phyloP scores from a whole-genome alignment of 768 basidiomycete species.

The Tephrocybe sp. region DNA sequence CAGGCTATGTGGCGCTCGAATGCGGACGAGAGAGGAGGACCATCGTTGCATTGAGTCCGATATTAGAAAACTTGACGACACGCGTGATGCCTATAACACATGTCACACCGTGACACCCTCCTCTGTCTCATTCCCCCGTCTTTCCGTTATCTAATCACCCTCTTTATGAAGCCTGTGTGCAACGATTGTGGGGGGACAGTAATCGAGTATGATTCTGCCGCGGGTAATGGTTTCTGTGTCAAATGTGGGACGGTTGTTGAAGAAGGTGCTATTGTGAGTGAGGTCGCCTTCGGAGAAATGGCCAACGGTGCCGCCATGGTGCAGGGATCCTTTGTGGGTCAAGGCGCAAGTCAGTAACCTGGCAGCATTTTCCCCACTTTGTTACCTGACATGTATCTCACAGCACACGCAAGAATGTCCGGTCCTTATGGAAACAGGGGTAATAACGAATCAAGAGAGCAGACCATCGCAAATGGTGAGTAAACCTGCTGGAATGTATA shows the following conservation, averaged over 20 bases:
- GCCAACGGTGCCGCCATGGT: slow-evolving; percentile 92
- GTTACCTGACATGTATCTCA: slow-evolving; percentile 1
- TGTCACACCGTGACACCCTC: slow-evolving; percentile 13
- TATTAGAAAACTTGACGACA: slow-evolving; percentile 3
- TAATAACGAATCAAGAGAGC: slow-evolving; percentile 80
- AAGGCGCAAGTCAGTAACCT: slow-evolving; percentile 69
- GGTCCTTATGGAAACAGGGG: slow-evolving; percentile 82
- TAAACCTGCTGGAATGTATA: background rate
- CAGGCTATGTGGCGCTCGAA: slow-evolving; percentile 10
- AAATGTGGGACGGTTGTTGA: slow-evolving; percentile 88
- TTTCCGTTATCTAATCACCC: slow-evolving; percentile 13
- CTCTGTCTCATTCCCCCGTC: slow-evolving; percentile 5
- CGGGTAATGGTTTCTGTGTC: slow-evolving; percentile 83
- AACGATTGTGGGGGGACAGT: slow-evolving; percentile 79
- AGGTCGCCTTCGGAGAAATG: slow-evolving; percentile 94
- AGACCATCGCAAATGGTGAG: slow-evolving; percentile 87
- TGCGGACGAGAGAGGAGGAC: slow-evolving; percentile 7
- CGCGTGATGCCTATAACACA: background rate
- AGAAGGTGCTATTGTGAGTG: slow-evolving; percentile 91
- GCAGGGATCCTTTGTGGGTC: slow-evolving; percentile 88
- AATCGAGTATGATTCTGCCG: slow-evolving; percentile 81
- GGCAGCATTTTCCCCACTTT: slow-evolving; percentile 28
- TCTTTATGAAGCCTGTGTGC: slow-evolving; percentile 48
- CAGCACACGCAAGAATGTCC: slow-evolving; percentile 80
- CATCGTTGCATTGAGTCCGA: slow-evolving; percentile 16